Base-by-base conservation (phyloP, 192 early-diverging fungal genomes). In the Entophlyctis luteolus region DNA sequence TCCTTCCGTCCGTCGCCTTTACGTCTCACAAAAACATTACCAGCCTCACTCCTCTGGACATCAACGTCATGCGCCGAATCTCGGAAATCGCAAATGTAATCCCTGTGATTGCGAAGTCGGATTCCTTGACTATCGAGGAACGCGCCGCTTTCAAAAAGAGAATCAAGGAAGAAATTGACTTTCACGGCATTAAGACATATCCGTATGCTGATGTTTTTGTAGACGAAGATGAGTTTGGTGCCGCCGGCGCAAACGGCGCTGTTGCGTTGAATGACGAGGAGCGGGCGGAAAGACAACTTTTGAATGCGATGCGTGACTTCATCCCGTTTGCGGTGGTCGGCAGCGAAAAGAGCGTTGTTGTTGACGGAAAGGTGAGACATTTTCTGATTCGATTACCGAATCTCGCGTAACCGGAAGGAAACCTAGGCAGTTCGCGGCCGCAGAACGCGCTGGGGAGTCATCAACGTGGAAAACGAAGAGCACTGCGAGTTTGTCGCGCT, bases 81-180 rank as follows among this genome's bases (percentile, higher is more conserved):
- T 89, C 92, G 28, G 93, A 96, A 71, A 90, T 93, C 84, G 90
- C 91, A 67, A 98, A 98, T 74, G 88, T 98, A 4, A 94, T 98
- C 67, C 96, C 96, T 3, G 90, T 98, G 3, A 88, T 99, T 65
- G 95, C 90, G 52, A 92, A 93, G 57, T 82, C 92, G 23, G 96
- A 99, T 83, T 93, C 94, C 25, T 80, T 98, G 49, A 98, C 96
- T 18, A 86, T 92, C 18, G 80, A 87, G 56, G 96, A 99, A 76
- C 81, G 94, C 48, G 71, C 80, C 6, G 88, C 91, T 46, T 99
- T 98, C 81, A 99, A 99, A 84, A 83, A 88, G 71, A 83, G 94
- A 36, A 83, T 90, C 70, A 75, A 83, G 78, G 76, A 72, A 46
- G 70, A 75, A 54, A 72, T 98, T 79, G 87, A 83, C 55, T 94